Evolutionary conservation across 1,139 yeast genomes (phyloP).

Genomic region (Pichia sp.): DNA sequence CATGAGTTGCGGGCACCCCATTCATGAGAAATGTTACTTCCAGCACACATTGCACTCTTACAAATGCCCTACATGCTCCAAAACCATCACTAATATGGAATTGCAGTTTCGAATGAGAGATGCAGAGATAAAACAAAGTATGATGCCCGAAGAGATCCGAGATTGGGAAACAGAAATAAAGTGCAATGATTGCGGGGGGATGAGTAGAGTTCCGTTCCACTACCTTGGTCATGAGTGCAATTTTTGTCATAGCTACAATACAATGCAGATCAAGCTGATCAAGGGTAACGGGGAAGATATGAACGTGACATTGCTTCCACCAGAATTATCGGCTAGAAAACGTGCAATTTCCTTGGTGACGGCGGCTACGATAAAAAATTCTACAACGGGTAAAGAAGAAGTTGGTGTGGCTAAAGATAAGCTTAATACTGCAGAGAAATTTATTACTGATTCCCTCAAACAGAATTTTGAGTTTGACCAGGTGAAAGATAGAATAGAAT

Average conservation of each 20-base stretch:
- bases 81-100: slow-evolving; percentile 80
- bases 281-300: slow-evolving; percentile 14
- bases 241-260: slow-evolving; percentile 81
- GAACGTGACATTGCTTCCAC: background rate
- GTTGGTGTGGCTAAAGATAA: background rate
- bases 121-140: slow-evolving; percentile 69
- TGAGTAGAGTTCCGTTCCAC: slow-evolving; percentile 70
- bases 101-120: slow-evolving; percentile 82
- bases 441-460: slow-evolving; percentile 20
- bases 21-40: slow-evolving; percentile 77
- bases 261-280: slow-evolving; percentile 56
- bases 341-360: too few species aligned
- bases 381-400: background rate
- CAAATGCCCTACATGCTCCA: slow-evolving; percentile 86
- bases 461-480: slow-evolving; percentile 26
- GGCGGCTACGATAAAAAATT: background rate
- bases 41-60: slow-evolving; percentile 75
- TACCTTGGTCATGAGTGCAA: slow-evolving; percentile 82
- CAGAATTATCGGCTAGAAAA: too few species aligned
- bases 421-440: slow-evolving; percentile 9
- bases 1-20: slow-evolving; percentile 93
- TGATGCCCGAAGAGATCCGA: slow-evolving; percentile 73
- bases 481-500: background rate
- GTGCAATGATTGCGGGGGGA: slow-evolving; percentile 88
- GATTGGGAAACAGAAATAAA: slow-evolving; percentile 70